Evolutionary conservation across 2,329 filamentous ascomycete species (phyloP).

Genomic region (Alternaria burnsii): DNA sequence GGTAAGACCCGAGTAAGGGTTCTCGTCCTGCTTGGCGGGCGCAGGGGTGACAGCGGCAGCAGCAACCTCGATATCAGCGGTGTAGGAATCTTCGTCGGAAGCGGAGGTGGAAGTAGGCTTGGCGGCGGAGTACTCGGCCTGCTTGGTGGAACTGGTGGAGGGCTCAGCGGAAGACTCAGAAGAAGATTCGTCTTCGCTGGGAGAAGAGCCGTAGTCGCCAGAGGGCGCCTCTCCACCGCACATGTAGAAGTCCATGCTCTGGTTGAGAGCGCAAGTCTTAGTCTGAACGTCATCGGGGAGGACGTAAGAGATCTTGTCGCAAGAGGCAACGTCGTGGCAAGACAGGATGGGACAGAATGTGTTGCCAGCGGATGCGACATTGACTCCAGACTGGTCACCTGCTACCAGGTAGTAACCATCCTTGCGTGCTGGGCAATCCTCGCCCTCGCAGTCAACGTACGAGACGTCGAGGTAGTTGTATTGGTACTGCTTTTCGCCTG

Average conservation of each 20-base stretch:
- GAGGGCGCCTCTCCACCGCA: slow-evolving; percentile 42
- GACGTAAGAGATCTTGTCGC: slow-evolving; percentile 45
- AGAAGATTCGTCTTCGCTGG: slow-evolving; percentile 12
- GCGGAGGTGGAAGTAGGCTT: slow-evolving; percentile 15
- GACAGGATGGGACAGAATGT: slow-evolving; percentile 45
- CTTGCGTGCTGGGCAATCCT: slow-evolving; percentile 43
- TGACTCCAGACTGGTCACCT: slow-evolving; percentile 29
- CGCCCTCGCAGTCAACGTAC: slow-evolving; percentile 45
- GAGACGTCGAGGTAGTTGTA: slow-evolving; percentile 51
- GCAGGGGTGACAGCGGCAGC: slow-evolving; percentile 38
- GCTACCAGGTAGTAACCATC: slow-evolving; percentile 47
- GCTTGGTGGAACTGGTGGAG: slow-evolving; percentile 5
- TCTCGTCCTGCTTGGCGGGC: slow-evolving; percentile 18
- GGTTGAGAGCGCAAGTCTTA: slow-evolving; percentile 39
- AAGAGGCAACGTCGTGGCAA: slow-evolving; percentile 31
- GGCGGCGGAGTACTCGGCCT: slow-evolving; percentile 10
- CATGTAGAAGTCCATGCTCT: slow-evolving; percentile 47
- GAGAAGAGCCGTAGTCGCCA: slow-evolving; percentile 20
- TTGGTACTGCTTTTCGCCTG: slow-evolving; percentile 14
- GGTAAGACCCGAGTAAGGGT: slow-evolving; percentile 15
- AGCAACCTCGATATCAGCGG: slow-evolving; percentile 24
- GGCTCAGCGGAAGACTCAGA: slow-evolving; percentile 11
- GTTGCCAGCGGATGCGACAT: slow-evolving; percentile 30
- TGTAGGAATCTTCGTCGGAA: slow-evolving; percentile 16
- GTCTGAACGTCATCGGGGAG: slow-evolving; percentile 44